A percentile compares a stretch with the other conserved stretches of the same genome.
phyloP scores from a whole-genome alignment of 805 yeast species.

The Starmerella asiatica region DNA sequence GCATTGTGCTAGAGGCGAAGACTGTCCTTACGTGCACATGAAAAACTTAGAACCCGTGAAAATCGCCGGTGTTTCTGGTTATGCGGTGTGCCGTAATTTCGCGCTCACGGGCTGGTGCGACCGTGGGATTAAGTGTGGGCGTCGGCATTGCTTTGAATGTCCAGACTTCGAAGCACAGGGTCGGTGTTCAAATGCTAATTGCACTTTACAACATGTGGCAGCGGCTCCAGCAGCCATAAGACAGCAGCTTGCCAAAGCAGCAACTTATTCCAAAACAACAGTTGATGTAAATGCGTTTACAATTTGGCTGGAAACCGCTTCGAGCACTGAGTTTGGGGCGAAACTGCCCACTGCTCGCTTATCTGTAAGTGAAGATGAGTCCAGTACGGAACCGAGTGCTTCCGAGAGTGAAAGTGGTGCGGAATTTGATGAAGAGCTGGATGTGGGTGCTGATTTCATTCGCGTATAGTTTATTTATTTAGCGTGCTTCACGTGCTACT shows the following conservation, averaged over 20 bases:
- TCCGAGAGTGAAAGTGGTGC: not conserved
- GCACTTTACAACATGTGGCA: slow-evolving; percentile 38
- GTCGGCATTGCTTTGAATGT: slow-evolving; percentile 47
- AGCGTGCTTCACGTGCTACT: not conserved
- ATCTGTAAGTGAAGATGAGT: not conserved
- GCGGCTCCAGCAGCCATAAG: not conserved
- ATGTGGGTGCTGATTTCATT: slow-evolving; percentile 23
- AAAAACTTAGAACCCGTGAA: slow-evolving; percentile 25
- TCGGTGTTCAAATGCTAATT: slow-evolving; percentile 40
- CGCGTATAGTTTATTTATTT: slow-evolving; percentile 6
- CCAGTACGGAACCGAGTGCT: not conserved
- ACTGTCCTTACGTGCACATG: slow-evolving; percentile 41
- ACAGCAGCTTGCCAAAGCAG: not conserved
- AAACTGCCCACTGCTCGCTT: not conserved
- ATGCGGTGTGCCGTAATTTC: slow-evolving; percentile 46
- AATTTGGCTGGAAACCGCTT: not conserved
- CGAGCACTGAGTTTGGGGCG: not conserved
- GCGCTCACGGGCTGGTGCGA: slow-evolving; percentile 57
- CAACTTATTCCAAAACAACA: not conserved
- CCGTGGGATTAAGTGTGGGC: slow-evolving; percentile 44
- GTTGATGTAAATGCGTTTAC: not conserved
- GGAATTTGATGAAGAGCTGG: slow-evolving; percentile 14
- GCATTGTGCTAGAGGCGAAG: slow-evolving; percentile 34
- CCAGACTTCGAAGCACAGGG: slow-evolving; percentile 60
- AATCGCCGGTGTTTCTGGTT: slow-evolving; percentile 17